Percentiles rank a stretch among this genome's conserved stretches.
phyloP scores from a whole-genome alignment of 2,329 filamentous ascomycete species.

The Emergomyces africanus region DNA sequence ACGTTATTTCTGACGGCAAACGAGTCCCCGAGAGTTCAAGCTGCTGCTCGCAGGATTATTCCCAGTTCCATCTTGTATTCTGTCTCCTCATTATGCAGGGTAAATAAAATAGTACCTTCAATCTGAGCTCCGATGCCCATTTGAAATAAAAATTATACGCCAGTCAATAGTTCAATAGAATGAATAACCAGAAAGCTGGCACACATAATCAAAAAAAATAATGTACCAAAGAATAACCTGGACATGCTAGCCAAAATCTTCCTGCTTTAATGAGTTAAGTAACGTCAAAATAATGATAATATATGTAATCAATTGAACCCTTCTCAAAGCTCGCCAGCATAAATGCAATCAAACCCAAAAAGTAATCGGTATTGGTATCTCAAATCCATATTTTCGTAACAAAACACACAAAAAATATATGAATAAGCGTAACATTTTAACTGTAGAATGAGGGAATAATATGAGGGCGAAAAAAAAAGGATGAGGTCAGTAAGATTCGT shows the following conservation, averaged over 20 bases:
- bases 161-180: too few species aligned
- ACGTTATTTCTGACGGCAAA: constrained; percentile 10
- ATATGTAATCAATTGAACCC: background rate
- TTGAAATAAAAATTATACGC: too few species aligned
- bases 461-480: background rate
- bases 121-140: too few species aligned
- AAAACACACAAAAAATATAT: background rate
- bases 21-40: constrained; percentile 4
- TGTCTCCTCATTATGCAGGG: too few species aligned
- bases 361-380: background rate
- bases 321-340: background rate
- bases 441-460: background rate
- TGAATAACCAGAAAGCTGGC: background rate
- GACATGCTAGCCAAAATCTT: background rate
- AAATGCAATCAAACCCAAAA: background rate
- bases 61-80: too few species aligned
- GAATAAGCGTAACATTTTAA: background rate
- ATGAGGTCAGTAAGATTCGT: constrained; percentile 10
- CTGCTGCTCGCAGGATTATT: background rate
- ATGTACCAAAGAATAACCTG: background rate
- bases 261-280: background rate
- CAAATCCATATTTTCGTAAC: background rate
- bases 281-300: background rate
- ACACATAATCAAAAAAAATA: background rate
- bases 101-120: too few species aligned